Evolutionary conservation across 371 early-diverging fungal species (phyloP), one percentile per base, ranked within the genome.

Genomic region (Mucor racemosus): DNA sequence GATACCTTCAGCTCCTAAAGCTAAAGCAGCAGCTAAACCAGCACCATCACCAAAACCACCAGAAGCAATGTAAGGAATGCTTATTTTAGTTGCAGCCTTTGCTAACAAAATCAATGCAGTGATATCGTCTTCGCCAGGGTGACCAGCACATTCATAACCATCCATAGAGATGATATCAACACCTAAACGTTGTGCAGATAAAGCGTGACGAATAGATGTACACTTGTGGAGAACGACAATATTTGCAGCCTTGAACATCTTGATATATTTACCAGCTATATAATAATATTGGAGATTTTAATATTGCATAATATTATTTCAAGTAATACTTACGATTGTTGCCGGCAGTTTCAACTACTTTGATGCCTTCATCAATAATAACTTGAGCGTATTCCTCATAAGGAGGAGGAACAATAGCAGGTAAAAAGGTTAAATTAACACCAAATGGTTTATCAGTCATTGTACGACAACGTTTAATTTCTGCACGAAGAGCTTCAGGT

Each of bases 81-180:
- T 78, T 41, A 93, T 80, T 4, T 72, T 72, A 69, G 81, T 86
- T 53, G 90, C 88, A 5, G 93, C 84, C 65, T 89, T 88, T 40
- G 91, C 91, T 58, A 93, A 81, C n/a, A 93, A 76, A 9, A 92
- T 87, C 67, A 93, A 70, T 21, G 86, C 90, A 58, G 86, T 83
- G 44, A 93, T 79, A 79, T 92, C 93, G 68, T 93, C 92, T 77
- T 93, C 93, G 58, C 93, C 93, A 10, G 93, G 93, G 69, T 93
- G 93, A 41, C 93, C 93, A 60, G 92, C 93, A 76, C 93, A 93
- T 74, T 93, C 92, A 71, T 88, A 91, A 8, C 93, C 92, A 70
- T 91, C 93, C 53, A 93, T 90, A 36, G 90, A 90, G 58, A 91
- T 67, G 56, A 88, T 75, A 69, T 88, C 90, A 0, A 83, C 88